Base-by-base conservation (phyloP, 108 stramenopile genomes). In the Fragilaria crotonensis region DNA sequence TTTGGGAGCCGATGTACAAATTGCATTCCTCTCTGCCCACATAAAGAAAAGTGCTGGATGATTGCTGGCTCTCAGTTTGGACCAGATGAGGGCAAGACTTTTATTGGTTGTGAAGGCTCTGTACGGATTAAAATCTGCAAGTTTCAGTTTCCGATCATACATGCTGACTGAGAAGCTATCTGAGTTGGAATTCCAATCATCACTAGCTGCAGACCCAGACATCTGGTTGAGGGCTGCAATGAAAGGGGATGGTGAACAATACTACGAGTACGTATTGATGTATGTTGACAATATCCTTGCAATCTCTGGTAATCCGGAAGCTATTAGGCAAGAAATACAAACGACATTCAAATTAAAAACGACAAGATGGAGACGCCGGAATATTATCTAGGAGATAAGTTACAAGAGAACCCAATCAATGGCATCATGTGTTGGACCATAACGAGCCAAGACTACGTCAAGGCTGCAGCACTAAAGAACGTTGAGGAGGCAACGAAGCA, bases 61-160 rank as follows among this genome's bases (percentile, higher is more conserved):
- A 7, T n/a, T 1, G 67, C 67, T 20, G 73, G 73, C 11, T 25
- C 45, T 1, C 68, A 71, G 66, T 76, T 66, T 45, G 75, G 75
- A 19, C 20, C 41, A 7, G 51, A 59, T 5, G 45, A 60, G 30
- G 75, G 70, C 2, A 60, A 57, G 22, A 51, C 30, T 2, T 26
- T 61, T 27, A 45, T 63, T 4, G n/a, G 27, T 76, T 4, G 54
- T 46, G n/a, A 14, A 61, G 14, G 70, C 61, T 11, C 45, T 76
- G 2, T 76, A 76, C 25, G 75, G 75, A 5, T 27, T 76, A 14
- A 73, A 73, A 27, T 33, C 36, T 5, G 9, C 45, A 14, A 62
- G 72, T 0, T 61, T 57, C 0, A 41, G 55, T 1, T 76, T 53
- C 48, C 21, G 51, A 23, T 33, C 63, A 11, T 36, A 44, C 30